Evolutionary conservation across 345 rosid genomes (phyloP).

Genomic region (Gossypium australe): DNA sequence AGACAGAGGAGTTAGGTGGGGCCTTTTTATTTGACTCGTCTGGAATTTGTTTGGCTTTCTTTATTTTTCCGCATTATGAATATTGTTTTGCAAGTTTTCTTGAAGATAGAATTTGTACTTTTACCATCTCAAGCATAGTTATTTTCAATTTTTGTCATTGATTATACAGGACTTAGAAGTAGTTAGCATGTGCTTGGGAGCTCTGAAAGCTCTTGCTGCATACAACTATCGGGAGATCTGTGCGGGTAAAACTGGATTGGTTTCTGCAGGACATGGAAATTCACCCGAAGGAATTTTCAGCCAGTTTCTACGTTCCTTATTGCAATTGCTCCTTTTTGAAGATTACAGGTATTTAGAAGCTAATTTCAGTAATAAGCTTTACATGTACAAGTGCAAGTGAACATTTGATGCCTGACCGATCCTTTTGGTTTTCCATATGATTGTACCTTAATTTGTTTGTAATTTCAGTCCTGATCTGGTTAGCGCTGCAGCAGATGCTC

Average conservation of each 20-base stretch:
- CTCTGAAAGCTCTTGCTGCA: constrained; percentile 84
- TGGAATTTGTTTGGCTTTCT: not conserved
- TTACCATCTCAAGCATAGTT: not conserved
- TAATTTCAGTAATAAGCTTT: not conserved
- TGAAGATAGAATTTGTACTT: not conserved
- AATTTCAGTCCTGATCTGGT: constrained; percentile 77
- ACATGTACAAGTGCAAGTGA: not conserved
- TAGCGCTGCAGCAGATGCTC: constrained; percentile 90
- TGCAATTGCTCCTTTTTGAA: constrained; percentile 85
- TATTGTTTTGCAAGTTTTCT: not conserved
- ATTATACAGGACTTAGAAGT: constrained; percentile 66
- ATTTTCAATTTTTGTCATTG: constrained; percentile 5
- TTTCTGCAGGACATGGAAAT: constrained; percentile 52
- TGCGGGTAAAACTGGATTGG: constrained; percentile 65
- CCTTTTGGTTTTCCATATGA: not conserved
- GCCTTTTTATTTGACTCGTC: not conserved
- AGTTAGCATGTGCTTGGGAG: constrained; percentile 82
- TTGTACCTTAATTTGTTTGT: constrained; percentile 6
- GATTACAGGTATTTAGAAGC: constrained; percentile 64
- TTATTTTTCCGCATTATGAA: not conserved
- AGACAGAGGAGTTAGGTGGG: not conserved
- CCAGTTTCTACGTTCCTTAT: constrained; percentile 60
- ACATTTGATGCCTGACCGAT: not conserved
- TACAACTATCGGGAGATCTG: constrained; percentile 76
- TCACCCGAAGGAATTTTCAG: constrained; percentile 62